Evolutionary conservation across 202 grass and related monocot species (phyloP), one percentile per base, ranked within the genome.

Genomic region (Digitaria exilis): DNA sequence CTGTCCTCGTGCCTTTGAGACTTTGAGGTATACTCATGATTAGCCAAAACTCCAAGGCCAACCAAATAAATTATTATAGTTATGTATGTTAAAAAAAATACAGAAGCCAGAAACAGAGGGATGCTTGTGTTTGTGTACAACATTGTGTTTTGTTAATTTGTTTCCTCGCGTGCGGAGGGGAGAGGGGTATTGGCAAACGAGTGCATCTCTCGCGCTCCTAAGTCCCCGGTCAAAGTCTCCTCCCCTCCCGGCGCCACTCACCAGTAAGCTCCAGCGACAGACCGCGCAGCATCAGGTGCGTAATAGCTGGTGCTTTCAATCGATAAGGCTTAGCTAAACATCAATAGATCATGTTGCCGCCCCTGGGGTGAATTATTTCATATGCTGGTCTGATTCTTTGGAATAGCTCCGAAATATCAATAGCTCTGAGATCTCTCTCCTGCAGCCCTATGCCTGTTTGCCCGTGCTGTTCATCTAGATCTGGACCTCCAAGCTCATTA

Each of bases 331-430:
- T 65, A 52, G 19, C 4, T 9, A 55, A 66, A n/a, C 34, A 66
- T 24, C 65, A 44, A n/a, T n/a, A n/a, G n/a, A n/a, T n/a, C n/a
- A n/a, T 66, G 63, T 66, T 41, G 17, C 49, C 0, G 17, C 17
- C 49, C 16, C 49, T 17, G 26, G 21, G 55, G 22, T 65, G 63
- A 65, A 65, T 65, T 65, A 22, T 9, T 67, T 41, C 19, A 24
- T 14, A 67, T 41, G 19, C 64, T 67, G 19, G 34, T 67, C 65
- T 68, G 37, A 68, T 68, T 68, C 21, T n/a, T n/a, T 68, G 65
- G 18, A 12, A 41, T 9, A 13, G 19, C 19, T 67, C 19, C 1
- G 24, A n/a, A n/a, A n/a, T n/a, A n/a, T n/a, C n/a, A n/a, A n/a
- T n/a, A n/a, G n/a, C n/a, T n/a, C n/a, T n/a, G n/a, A n/a, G n/a